These are phyloP conservation scores for Penicillium sp. DNA, from an alignment of 2,329 filamentous ascomycete species.

Conservation along the genomic window DNA sequence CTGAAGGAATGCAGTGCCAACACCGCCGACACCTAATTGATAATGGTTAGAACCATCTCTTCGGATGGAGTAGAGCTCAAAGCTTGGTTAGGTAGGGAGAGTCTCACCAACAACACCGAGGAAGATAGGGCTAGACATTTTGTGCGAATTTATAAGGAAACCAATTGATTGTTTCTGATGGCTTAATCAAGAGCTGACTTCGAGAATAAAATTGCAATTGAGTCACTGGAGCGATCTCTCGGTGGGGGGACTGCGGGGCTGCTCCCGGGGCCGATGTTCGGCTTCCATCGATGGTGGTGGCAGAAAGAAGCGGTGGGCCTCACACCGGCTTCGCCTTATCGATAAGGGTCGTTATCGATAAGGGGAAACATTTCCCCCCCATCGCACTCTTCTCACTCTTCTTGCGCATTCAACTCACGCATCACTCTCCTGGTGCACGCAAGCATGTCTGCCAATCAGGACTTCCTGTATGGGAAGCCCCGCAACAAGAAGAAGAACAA, in stretches of 20 bases:
- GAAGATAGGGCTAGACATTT: constrained; percentile 39
- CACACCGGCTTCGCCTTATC: too few species aligned
- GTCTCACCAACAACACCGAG: constrained; percentile 45
- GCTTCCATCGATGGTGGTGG: background rate
- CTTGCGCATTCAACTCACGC: background rate
- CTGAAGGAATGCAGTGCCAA: constrained; percentile 85
- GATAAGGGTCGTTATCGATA: too few species aligned
- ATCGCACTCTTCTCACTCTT: background rate
- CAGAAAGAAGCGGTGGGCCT: constrained; percentile 5
- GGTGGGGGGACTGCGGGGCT: constrained; percentile 10
- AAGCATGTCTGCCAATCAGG: constrained; percentile 19
- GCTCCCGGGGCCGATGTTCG: constrained; percentile 4
- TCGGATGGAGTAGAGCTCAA: background rate
- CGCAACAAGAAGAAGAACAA: constrained; percentile 61
- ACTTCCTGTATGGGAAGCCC: constrained; percentile 72
- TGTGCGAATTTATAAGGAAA: background rate
- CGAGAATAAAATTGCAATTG: constrained; percentile 4
- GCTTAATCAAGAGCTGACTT: constrained; percentile 10
- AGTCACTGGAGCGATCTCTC: constrained; percentile 9
- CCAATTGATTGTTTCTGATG: constrained; percentile 2
- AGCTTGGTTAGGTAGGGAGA: constrained; percentile 6
- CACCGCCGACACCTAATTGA: constrained; percentile 77
- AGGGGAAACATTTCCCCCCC: too few species aligned
- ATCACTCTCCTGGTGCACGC: background rate
- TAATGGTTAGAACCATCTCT: constrained; percentile 1